Percentiles rank a stretch among this genome's conserved stretches.
These are phyloP conservation scores for Pythium angustatum DNA, from an alignment of 352 stramenopile genomes.

Conservation along the genomic window DNA sequence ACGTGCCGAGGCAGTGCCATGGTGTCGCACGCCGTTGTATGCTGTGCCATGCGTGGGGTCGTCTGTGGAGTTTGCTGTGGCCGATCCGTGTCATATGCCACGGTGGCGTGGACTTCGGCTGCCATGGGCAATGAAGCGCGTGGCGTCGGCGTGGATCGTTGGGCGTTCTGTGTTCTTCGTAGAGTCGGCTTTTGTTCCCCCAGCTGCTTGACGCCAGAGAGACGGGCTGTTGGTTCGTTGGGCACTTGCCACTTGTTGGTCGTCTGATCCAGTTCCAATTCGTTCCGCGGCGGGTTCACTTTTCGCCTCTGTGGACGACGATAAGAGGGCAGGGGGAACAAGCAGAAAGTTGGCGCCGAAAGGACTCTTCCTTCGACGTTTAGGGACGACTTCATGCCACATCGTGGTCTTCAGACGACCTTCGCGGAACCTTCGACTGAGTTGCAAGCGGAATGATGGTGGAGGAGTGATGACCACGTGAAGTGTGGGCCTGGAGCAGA, in stretches of 20 bases:
- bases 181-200: not conserved
- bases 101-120: not conserved
- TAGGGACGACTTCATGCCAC: conserved; percentile 14
- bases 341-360: conserved; percentile 6
- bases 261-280: conserved; percentile 1
- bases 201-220: conserved; percentile 6
- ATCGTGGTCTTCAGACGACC: conserved; percentile 7
- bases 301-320: conserved; percentile 7
- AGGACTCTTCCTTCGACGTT: conserved; percentile 27
- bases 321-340: conserved; percentile 9
- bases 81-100: conserved; percentile 16
- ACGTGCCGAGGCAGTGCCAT: no score
- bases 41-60: no score
- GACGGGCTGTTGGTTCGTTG: no score
- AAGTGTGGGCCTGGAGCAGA: no score
- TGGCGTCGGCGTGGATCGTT: not conserved
- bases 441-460: conserved; percentile 12
- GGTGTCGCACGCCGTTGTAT: no score
- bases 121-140: not conserved
- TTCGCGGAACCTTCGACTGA: conserved; percentile 11
- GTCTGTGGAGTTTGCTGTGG: not conserved
- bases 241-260: no score
- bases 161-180: conserved; percentile 12
- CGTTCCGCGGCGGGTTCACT: no score
- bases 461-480: not conserved